phyloP scores from a whole-genome alignment of 176 grass and related monocot species.

The Cymbopogon citratus region DNA sequence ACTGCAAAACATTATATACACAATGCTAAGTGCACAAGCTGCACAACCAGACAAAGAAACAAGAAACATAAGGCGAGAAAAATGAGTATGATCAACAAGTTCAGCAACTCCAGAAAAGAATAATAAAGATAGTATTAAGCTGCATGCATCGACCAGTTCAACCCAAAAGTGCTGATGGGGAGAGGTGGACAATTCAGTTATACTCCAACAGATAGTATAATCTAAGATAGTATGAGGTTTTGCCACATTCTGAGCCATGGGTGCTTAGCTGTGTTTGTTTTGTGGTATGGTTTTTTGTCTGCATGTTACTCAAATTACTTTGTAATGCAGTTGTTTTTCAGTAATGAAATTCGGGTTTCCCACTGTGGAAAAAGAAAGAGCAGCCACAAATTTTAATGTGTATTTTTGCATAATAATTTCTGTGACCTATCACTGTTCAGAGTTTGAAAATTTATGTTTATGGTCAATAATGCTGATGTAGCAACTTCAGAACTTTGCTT shows the following conservation, averaged over 20 bases:
- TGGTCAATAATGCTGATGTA: not conserved
- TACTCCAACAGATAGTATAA: too few relatives aligned
- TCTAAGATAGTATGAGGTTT: not conserved
- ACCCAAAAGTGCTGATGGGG: too few relatives aligned
- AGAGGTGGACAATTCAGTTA: too few relatives aligned
- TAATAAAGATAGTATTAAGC: not conserved
- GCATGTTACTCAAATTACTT: not conserved
- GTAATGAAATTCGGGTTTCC: not conserved
- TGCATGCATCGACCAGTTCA: too few relatives aligned
- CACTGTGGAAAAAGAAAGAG: not conserved
- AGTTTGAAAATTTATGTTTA: not conserved
- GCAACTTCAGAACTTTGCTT: not conserved
- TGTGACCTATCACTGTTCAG: not conserved
- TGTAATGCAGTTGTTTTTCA: not conserved
- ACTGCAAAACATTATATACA: slow-evolving; percentile 42
- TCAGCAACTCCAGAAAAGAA: not conserved
- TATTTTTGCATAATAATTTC: not conserved
- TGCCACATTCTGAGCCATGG: not conserved
- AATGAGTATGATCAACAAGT: not conserved
- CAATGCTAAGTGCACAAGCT: not conserved
- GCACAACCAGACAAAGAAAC: not conserved
- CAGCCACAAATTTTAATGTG: not conserved
- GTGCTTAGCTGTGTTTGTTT: not conserved
- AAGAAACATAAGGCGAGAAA: not conserved
- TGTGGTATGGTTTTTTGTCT: not conserved